These are phyloP conservation scores for Neoascochyta sp. DNA, from an alignment of 2,329 filamentous ascomycete species.

Conservation along the genomic window DNA sequence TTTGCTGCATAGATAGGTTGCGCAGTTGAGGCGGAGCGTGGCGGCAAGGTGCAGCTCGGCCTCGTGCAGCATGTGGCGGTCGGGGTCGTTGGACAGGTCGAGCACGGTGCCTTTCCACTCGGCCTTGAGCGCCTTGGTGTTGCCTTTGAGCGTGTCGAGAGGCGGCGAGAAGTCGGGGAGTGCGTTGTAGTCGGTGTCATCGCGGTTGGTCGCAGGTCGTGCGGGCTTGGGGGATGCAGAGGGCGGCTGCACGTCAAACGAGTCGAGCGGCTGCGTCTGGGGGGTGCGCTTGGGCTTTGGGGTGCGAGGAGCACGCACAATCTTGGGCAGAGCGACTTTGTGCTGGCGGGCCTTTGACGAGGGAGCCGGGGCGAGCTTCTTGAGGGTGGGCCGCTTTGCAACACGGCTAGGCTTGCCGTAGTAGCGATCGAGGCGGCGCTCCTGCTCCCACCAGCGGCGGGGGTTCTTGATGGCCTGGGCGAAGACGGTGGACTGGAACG, in stretches of 20 bases:
- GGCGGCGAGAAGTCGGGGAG: conserved; percentile 72
- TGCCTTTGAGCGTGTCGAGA: conserved; percentile 56
- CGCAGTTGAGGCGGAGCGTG: conserved; percentile 76
- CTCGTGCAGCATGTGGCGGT: conserved; percentile 67
- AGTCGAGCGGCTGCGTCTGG: conserved; percentile 26
- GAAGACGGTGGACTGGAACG: conserved; percentile 34
- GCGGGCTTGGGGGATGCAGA: conserved; percentile 37
- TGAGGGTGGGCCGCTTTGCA: conserved; percentile 35
- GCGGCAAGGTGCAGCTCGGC: conserved; percentile 75
- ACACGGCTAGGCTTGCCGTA: conserved; percentile 44
- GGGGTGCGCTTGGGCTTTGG: conserved; percentile 38
- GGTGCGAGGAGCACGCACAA: conserved; percentile 32
- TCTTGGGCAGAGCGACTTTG: conserved; percentile 33
- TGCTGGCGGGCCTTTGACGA: conserved; percentile 28
- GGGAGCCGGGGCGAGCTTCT: conserved; percentile 38
- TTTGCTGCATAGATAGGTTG: conserved; percentile 89
- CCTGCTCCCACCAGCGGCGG: conserved; percentile 36
- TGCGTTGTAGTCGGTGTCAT: conserved; percentile 75
- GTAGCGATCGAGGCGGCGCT: conserved; percentile 51
- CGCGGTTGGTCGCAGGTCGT: conserved; percentile 59
- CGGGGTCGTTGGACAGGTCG: conserved; percentile 63
- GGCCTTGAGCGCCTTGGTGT: conserved; percentile 70
- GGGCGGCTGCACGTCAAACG: conserved; percentile 34
- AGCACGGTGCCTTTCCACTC: conserved; percentile 83
- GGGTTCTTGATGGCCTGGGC: conserved; percentile 41